These are phyloP conservation scores for Kurtzmaniella cleridarum DNA, from an alignment of 805 yeast species.

Conservation along the genomic window DNA sequence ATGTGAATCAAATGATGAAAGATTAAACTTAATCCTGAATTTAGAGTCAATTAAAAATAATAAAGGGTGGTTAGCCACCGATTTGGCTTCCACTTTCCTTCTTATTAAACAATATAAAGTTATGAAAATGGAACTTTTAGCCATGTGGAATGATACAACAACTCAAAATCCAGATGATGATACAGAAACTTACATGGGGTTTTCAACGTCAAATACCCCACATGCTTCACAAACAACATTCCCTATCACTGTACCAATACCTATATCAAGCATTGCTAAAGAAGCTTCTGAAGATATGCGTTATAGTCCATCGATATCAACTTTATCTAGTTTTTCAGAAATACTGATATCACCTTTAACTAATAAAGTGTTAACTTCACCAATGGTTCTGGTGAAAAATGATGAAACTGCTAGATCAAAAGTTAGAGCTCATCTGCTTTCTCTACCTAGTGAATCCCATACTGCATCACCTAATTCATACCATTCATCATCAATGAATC, in stretches of 20 bases:
- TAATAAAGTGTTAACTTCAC: slow-evolving; percentile 25
- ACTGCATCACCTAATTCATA: not conserved
- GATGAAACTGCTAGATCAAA: slow-evolving; percentile 2
- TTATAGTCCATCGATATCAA: slow-evolving; percentile 1
- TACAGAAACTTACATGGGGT: too few relatives aligned
- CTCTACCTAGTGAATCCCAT: slow-evolving; percentile 17
- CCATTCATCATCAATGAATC: slow-evolving; percentile 3
- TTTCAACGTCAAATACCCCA: too few relatives aligned
- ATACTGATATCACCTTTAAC: slow-evolving; percentile 9
- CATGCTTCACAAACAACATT: not conserved
- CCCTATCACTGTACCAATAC: not conserved
- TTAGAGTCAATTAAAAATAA: slow-evolving; percentile 20
- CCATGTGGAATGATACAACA: slow-evolving; percentile 1
- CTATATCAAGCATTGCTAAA: too few relatives aligned
- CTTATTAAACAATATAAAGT: slow-evolving; percentile 19
- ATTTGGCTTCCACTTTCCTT: slow-evolving; percentile 26
- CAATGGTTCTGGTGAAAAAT: slow-evolving; percentile 22
- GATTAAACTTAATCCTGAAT: slow-evolving; percentile 8
- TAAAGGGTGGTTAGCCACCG: slow-evolving; percentile 29
- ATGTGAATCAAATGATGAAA: slow-evolving; percentile 1
- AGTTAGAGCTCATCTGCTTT: slow-evolving; percentile 28
- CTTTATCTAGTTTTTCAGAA: slow-evolving; percentile 1
- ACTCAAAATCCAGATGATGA: not conserved
- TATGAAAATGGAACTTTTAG: slow-evolving; percentile 17
- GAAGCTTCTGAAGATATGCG: not conserved